Evolutionary conservation across 768 basidiomycete genomes (phyloP), one percentile per base, ranked within the genome.

Genomic region (Termitomyces titanicus): DNA sequence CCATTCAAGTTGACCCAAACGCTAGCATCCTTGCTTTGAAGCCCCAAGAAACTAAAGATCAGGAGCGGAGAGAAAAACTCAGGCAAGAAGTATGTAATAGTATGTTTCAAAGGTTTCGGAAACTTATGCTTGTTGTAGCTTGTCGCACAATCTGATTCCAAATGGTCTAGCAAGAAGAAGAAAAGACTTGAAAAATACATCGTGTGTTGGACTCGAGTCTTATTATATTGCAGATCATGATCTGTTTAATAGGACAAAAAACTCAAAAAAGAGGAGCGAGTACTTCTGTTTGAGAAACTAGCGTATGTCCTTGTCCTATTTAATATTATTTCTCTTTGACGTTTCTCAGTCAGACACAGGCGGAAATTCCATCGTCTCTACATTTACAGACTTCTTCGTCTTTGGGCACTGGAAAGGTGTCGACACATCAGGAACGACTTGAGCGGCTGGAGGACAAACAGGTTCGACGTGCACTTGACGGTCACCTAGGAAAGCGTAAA

Each of bases 121-220:
- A 31, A 27, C 53, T 53, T 47, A 55, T 37, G 42, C 53, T 20
- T 55, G 55, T n/a, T 31, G 33, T 45, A 81, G 80, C 72, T 80
- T 42, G 68, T 70, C 33, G 68, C 72, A 27, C 80, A 85, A 67
- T 79, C 83, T 9, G 81, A 88, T 43, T 82, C 81, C 3, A 89
- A 88, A 66, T 85, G 91, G 77, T 88, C 82, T 42, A 81, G 74
- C 54, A 94, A 94, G 75, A 95, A 92, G 74, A 87, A 84, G 74
- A 94, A 89, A 68, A 76, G 92, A 50, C 73, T 98, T 5, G 95
- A 98, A 59, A 92, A 92, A 59, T 98, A 94, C 64, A 94, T 98
- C 63, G 93, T 92, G 53, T 63, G 87, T 72, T 20, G 9, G 10
- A 39, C n/a, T 35, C 24, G 11, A 35, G 15, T n/a, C 33, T 48